Percentiles rank a stretch among this genome's conserved stretches.
These are phyloP conservation scores for Cladosporium sp. DNA, from an alignment of 2,329 filamentous ascomycete genomes.

Conservation along the genomic window DNA sequence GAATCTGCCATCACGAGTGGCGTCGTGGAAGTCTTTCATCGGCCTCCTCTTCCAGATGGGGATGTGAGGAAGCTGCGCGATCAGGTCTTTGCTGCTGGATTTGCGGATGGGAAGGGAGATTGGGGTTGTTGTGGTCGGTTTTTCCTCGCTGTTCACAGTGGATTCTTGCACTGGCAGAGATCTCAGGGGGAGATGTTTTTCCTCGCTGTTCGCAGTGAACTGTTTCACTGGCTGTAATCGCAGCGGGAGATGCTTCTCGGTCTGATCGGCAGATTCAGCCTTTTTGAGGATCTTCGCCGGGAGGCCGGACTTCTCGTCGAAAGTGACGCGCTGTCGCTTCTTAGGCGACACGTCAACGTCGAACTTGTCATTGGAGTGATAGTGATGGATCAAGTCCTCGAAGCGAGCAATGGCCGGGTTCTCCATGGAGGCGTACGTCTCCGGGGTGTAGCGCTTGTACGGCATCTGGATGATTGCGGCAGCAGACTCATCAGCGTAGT, in stretches of 20 bases:
- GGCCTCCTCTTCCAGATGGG: no score
- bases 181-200: no score
- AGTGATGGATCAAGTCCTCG: conserved; percentile 15
- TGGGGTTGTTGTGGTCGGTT: no score
- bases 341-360: neutral
- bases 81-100: no score
- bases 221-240: no score
- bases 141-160: no score
- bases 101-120: no score
- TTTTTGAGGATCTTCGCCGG: neutral
- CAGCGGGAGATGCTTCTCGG: neutral
- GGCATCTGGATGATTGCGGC: conserved; percentile 30
- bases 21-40: no score
- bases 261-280: neutral
- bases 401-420: conserved; percentile 9
- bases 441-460: conserved; percentile 22
- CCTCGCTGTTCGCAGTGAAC: no score
- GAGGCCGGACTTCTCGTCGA: neutral
- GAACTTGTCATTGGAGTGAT: conserved; percentile 11
- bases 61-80: no score
- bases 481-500: conserved; percentile 36
- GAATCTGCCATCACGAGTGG: no score
- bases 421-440: conserved; percentile 23
- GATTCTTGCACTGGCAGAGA: no score
- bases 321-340: neutral